These are phyloP conservation scores for Candida ipomoeae DNA, from an alignment of 805 yeast genomes.

Conservation along the genomic window DNA sequence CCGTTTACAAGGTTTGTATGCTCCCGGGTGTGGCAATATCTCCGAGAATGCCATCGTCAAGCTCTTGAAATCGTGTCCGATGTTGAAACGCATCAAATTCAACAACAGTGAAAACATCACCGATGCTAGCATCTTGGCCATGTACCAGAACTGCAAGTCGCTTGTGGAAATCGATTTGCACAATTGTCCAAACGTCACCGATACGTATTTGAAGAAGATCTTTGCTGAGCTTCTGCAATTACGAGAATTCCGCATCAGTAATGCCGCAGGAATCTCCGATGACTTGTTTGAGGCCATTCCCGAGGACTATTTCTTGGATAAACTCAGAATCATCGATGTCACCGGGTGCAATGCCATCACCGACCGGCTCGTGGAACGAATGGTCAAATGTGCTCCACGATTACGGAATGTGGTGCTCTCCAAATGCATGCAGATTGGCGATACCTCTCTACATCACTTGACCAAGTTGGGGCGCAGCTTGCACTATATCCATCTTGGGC, in stretches of 20 bases:
- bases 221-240: conserved; percentile 64
- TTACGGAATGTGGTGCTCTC: conserved; percentile 84
- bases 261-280: conserved; percentile 66
- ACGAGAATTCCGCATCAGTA: conserved; percentile 80
- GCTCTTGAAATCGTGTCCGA: conserved; percentile 60
- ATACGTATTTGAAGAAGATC: conserved; percentile 52
- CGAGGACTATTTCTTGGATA: conserved; percentile 47
- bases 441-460: conserved; percentile 67
- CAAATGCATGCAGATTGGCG: conserved; percentile 84
- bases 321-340: conserved; percentile 76
- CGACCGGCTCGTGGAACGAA: conserved; percentile 68
- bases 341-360: conserved; percentile 80
- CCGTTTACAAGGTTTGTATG: conserved; percentile 83
- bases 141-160: conserved; percentile 69
- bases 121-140: conserved; percentile 54
- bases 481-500: conserved; percentile 91
- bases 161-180: conserved; percentile 89
- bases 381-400: conserved; percentile 77
- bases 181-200: conserved; percentile 70
- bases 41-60: conserved; percentile 58
- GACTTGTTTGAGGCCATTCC: conserved; percentile 55
- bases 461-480: conserved; percentile 71
- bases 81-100: conserved; percentile 77
- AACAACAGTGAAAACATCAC: conserved; percentile 66
- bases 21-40: conserved; percentile 76